Evolutionary conservation across 768 basidiomycete genomes (phyloP).

Genomic region (Amanita exitialis): DNA sequence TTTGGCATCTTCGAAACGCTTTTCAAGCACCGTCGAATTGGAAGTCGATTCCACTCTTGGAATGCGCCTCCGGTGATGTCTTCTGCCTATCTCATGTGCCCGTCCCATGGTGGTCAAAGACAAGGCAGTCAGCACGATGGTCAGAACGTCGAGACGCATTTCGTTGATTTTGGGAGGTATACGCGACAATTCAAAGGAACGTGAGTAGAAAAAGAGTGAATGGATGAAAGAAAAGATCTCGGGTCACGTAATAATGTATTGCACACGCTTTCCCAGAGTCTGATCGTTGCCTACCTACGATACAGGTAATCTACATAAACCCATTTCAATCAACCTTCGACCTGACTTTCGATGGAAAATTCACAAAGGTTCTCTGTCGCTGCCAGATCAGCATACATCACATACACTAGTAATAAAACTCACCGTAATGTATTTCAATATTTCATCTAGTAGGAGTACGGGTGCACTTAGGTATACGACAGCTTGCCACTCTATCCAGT

Average conservation of each 20-base stretch:
- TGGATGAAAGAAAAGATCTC: background rate
- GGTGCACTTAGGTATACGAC: conserved; percentile 84
- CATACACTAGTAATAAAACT: conserved; percentile 15
- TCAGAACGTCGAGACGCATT: background rate
- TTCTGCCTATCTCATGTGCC: conserved; percentile 1
- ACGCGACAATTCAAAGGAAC: background rate
- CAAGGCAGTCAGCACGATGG: background rate
- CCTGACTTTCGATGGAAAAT: conserved; percentile 28
- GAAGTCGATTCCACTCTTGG: background rate
- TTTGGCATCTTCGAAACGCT: conserved; percentile 14
- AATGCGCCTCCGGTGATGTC: background rate
- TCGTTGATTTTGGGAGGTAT: background rate
- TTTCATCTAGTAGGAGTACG: conserved; percentile 83
- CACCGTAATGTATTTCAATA: conserved; percentile 77
- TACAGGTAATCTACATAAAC: conserved; percentile 5
- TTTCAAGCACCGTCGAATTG: conserved; percentile 4
- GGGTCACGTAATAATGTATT: no score
- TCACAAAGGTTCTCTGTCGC: conserved; percentile 35
- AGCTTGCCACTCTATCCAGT: conserved; percentile 93
- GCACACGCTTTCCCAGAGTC: no score
- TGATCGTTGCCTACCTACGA: background rate
- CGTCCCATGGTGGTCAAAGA: background rate
- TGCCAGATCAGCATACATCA: background rate
- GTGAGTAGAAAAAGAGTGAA: background rate
- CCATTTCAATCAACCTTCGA: conserved; percentile 24